Percentiles rank a stretch among this genome's conserved stretches.
These are phyloP conservation scores for Metschnikowia lachancei DNA, from an alignment of 805 yeast species.

Conservation along the genomic window DNA sequence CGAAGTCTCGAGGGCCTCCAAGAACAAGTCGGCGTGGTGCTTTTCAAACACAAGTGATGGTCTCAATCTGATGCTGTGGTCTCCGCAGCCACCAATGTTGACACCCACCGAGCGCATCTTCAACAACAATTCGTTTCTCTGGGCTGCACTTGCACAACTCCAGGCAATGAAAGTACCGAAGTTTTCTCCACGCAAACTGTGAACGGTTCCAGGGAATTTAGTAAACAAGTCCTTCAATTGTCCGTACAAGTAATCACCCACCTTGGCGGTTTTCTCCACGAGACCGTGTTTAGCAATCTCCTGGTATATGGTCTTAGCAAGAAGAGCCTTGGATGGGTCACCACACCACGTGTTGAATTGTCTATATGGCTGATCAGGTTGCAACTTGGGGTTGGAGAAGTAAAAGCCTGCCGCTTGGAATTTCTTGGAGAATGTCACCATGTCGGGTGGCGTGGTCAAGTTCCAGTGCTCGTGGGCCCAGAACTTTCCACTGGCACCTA, in stretches of 20 bases:
- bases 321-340: conserved; percentile 65
- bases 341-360: conserved; percentile 82
- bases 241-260: conserved; percentile 53
- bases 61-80: conserved; percentile 55
- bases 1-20: conserved; percentile 37
- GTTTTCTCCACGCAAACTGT: conserved; percentile 58
- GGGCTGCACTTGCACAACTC: conserved; percentile 45
- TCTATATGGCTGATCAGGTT: conserved; percentile 61
- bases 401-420: conserved; percentile 73
- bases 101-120: conserved; percentile 52
- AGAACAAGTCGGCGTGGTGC: conserved; percentile 58
- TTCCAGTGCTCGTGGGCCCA: conserved; percentile 75
- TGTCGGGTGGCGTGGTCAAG: conserved; percentile 59
- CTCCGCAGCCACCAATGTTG: conserved; percentile 70
- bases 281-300: conserved; percentile 51
- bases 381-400: conserved; percentile 56
- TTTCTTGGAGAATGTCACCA: conserved; percentile 70
- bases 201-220: conserved; percentile 41
- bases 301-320: conserved; percentile 58
- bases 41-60: conserved; percentile 62
- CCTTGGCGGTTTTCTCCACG: conserved; percentile 46
- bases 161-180: conserved; percentile 68
- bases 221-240: conserved; percentile 40
- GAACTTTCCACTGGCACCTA: conserved; percentile 68
- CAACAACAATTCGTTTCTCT: conserved; percentile 47